Percentiles rank a stretch among this genome's conserved stretches.
Evolutionary conservation across 305 asterid species (phyloP).

Genomic region (Plantago rigida): DNA sequence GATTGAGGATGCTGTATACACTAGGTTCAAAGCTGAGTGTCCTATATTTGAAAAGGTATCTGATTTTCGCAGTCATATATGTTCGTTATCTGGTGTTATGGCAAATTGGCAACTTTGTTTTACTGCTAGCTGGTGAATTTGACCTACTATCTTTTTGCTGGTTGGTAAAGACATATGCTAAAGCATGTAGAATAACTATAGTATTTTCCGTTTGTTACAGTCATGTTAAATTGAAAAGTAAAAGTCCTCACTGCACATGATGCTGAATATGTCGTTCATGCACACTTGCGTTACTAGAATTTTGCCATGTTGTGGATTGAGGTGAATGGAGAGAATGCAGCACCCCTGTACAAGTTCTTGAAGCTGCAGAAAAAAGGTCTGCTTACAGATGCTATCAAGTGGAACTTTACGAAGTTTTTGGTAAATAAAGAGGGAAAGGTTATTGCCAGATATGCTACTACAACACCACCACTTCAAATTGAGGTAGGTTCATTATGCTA

Average conservation of each 20-base stretch:
- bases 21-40: constrained; percentile 66
- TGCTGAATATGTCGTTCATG: too few species aligned
- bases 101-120: background rate
- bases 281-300: too few species aligned
- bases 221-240: too few species aligned
- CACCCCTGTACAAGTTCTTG: constrained; percentile 78
- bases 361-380: constrained; percentile 60
- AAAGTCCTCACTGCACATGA: too few species aligned
- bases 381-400: constrained; percentile 54
- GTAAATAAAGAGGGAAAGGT: constrained; percentile 66
- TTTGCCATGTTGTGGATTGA: constrained; percentile 40
- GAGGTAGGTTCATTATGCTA: constrained; percentile 40
- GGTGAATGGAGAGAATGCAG: constrained; percentile 59
- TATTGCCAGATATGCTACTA: constrained; percentile 57
- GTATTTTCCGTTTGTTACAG: too few species aligned
- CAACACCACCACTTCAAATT: constrained; percentile 58
- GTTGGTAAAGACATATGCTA: background rate
- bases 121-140: background rate
- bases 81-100: background rate
- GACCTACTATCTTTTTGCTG: background rate
- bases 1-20: constrained; percentile 59
- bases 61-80: background rate
- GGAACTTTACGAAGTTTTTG: constrained; percentile 82
- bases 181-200: background rate
- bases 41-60: constrained; percentile 71